phyloP scores from a whole-genome alignment of 2,329 filamentous ascomycete genomes.

The Lasiodiplodia hormozganensis region DNA sequence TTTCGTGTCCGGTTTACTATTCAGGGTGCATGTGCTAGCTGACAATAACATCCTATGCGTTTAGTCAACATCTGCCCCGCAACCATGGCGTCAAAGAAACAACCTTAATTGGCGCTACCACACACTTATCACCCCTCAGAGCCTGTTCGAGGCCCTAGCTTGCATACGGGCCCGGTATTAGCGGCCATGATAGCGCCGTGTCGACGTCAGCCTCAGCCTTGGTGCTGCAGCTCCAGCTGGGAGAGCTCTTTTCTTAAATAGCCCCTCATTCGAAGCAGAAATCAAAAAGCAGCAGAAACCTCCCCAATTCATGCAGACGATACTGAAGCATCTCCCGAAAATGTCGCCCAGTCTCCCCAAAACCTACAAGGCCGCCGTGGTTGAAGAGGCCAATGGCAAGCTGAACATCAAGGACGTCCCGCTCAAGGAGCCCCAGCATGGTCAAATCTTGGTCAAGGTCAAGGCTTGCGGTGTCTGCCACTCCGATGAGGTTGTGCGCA shows the following conservation, averaged over 20 bases:
- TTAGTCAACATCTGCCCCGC: conserved; percentile 4
- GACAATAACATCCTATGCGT: background rate
- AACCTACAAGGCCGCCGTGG: conserved; percentile 70
- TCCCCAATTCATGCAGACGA: background rate
- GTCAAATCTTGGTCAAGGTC: conserved; percentile 73
- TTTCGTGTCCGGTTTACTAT: background rate
- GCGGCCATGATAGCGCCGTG: background rate
- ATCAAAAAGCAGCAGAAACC: background rate
- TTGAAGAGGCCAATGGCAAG: conserved; percentile 60
- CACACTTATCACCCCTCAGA: background rate
- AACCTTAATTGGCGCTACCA: background rate
- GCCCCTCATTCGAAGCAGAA: background rate
- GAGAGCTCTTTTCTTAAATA: background rate
- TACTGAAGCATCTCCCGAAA: background rate
- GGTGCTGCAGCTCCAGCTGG: background rate
- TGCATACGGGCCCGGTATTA: background rate
- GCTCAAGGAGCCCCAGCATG: conserved; percentile 61
- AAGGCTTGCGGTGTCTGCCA: conserved; percentile 76
- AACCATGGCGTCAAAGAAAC: background rate
- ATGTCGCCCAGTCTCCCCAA: conserved; percentile 57
- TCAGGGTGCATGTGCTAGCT: background rate
- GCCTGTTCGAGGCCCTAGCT: background rate
- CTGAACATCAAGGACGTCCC: conserved; percentile 66
- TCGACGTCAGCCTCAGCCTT: conserved; percentile 7
- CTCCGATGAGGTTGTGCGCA: conserved; percentile 55